These are phyloP conservation scores for Alternaria alternata DNA, from an alignment of 2,329 filamentous ascomycete species.

Conservation along the genomic window DNA sequence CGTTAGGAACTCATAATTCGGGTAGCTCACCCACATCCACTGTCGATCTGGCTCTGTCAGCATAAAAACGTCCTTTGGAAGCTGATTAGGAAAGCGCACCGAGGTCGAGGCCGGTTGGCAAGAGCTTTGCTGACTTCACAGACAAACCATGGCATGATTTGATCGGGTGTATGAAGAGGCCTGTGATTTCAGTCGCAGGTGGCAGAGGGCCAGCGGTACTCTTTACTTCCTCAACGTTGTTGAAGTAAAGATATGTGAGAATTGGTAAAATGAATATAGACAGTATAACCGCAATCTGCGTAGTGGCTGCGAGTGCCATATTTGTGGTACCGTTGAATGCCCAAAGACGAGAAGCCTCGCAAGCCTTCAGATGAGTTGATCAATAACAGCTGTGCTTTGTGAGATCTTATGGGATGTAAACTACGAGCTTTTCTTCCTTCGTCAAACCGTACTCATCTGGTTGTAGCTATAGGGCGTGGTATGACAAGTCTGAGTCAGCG, in stretches of 20 bases:
- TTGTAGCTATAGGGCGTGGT: neutral
- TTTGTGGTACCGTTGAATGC: neutral
- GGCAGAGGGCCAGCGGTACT: constrained; percentile 39
- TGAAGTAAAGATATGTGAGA: constrained; percentile 41
- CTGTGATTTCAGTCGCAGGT: constrained; percentile 54
- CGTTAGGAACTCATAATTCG: constrained; percentile 65
- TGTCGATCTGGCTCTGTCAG: constrained; percentile 60
- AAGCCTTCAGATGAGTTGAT: neutral
- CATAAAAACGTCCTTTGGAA: neutral
- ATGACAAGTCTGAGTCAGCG: neutral
- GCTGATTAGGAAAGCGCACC: constrained; percentile 24
- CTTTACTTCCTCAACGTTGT: constrained; percentile 17
- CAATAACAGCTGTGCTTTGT: neutral
- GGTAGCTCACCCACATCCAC: constrained; percentile 71
- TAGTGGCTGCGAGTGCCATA: constrained; percentile 37
- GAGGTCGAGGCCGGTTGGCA: constrained; percentile 66
- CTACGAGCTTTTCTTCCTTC: neutral
- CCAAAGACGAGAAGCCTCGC: neutral
- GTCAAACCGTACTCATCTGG: neutral
- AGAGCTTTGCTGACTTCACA: constrained; percentile 60
- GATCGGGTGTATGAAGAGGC: constrained; percentile 68
- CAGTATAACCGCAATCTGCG: constrained; percentile 37
- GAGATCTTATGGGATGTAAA: neutral
- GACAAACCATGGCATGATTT: constrained; percentile 72
- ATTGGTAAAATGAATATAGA: constrained; percentile 42